Conservation (phyloP, 345 rosid species). For the Anacardium occidentale region DNA sequence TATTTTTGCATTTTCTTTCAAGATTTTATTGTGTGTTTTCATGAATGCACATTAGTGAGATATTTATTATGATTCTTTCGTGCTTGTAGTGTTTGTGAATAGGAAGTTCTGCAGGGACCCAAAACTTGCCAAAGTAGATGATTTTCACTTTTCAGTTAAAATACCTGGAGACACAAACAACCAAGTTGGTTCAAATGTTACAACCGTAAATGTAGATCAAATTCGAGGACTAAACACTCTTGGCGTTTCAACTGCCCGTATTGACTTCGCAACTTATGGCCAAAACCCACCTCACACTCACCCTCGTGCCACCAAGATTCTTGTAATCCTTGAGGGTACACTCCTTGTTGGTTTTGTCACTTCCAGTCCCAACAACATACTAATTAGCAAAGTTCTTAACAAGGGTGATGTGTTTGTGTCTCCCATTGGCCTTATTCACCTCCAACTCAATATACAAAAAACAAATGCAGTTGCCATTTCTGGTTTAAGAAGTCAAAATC, state of each 20-base stretch:
- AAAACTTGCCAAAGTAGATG: conserved; percentile 10
- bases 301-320: conserved; percentile 12
- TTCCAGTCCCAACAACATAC: too few species aligned
- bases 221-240: conserved; percentile 19
- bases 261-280: conserved; percentile 25
- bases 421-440: too few species aligned
- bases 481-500: conserved; percentile 25
- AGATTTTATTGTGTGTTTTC: too few species aligned
- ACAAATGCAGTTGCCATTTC: conserved; percentile 18
- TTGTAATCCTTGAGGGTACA: conserved; percentile 25
- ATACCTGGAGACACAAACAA: not conserved
- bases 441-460: conserved; percentile 19
- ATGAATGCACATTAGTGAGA: too few species aligned
- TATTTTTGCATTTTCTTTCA: too few species aligned
- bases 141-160: conserved; percentile 27
- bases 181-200: conserved; percentile 19
- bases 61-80: too few species aligned
- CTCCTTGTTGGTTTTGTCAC: conserved; percentile 25
- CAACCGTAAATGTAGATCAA: conserved; percentile 5
- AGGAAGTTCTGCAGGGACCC: conserved; percentile 14
- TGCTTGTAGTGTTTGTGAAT: conserved; percentile 1
- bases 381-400: too few species aligned
- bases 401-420: too few species aligned
- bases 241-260: too few species aligned
- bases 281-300: too few species aligned